These are phyloP conservation scores for Microsporum ferrugineum DNA, from an alignment of 2,329 filamentous ascomycete genomes.

Conservation along the genomic window DNA sequence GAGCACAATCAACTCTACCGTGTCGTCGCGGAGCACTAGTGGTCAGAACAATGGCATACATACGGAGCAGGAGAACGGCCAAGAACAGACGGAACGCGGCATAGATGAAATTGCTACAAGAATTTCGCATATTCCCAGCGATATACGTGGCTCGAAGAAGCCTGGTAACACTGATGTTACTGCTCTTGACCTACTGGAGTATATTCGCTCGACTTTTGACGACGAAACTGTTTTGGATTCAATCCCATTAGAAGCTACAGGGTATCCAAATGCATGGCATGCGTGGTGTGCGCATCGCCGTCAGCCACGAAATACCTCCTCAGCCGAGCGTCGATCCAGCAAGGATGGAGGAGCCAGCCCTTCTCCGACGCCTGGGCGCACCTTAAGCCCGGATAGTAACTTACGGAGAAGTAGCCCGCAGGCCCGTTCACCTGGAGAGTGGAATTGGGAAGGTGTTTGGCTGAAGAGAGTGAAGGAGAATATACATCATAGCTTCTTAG, in stretches of 20 bases:
- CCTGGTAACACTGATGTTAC: conserved; percentile 19
- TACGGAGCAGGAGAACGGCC: background rate
- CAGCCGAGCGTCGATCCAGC: background rate
- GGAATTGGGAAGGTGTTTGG: conserved; percentile 99
- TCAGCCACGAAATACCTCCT: background rate
- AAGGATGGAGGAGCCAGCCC: conserved; percentile 2
- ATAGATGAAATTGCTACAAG: background rate
- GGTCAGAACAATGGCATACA: conserved; percentile 13
- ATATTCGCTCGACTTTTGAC: conserved; percentile 73
- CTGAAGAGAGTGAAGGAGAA: conserved; percentile 74
- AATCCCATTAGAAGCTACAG: conserved; percentile 68
- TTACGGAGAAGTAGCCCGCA: conserved; percentile 38
- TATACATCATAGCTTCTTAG: conserved; percentile 64
- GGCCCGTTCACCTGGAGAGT: conserved; percentile 59
- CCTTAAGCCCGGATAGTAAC: conserved; percentile 10
- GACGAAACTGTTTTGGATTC: conserved; percentile 65
- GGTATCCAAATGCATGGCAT: conserved; percentile 86
- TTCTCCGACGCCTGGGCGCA: background rate
- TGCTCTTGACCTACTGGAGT: conserved; percentile 60
- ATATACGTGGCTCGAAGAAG: background rate
- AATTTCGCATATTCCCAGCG: background rate
- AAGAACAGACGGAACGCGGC: background rate
- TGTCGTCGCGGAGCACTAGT: conserved; percentile 35
- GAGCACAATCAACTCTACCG: conserved; percentile 26
- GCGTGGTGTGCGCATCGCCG: conserved; percentile 70